Evolutionary conservation across 192 early-diverging fungal species (phyloP), one percentile per base, ranked within the genome.

Genomic region (Phycomyces nitens): DNA sequence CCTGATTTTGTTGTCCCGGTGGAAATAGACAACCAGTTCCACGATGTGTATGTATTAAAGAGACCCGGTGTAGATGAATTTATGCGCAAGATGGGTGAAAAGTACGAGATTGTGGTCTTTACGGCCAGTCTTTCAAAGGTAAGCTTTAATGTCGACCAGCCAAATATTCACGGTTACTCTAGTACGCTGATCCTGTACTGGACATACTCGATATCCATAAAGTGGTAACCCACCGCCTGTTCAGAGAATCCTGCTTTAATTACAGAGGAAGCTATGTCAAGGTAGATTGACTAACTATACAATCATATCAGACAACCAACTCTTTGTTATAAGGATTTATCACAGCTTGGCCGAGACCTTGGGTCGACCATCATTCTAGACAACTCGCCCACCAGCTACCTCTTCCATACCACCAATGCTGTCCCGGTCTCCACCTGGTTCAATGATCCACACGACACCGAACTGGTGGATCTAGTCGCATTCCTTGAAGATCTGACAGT

Each of bases 231-330:
- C 95, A 97, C 74, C 84, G 97, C 50, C 76, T 99, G 43, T 99
- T 97, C 85, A 87, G 97, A 64, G 97, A 99, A 65, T 87, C 92
- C 18, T 99, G 97, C 77, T 86, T 88, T 41, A 84, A 95, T 70
- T 89, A 96, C 82, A 94, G 91, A 58, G 97, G 97, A 53, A 95
- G 92, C 76, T 97, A 99, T 69, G 94, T 97, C 64, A 99, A 99
- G 83, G 81, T 80, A 73, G 38, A 57, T 47, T 18, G 3, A 47
- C 14, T 42, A 7, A 10, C 41, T 14, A 42, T 47, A 14, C 11
- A n/a, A 3, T 47, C 18, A n/a, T 47, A 6, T 47, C 11, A 3
- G 3, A 18, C 18, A n/a, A n/a, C n/a, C n/a, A n/a, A n/a, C n/a
- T n/a, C n/a, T 3, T 47, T 47, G 12, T n/a, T 47, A 14, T 47